Base-by-base conservation (phyloP, 345 rosid species). In the Populus alba region DNA sequence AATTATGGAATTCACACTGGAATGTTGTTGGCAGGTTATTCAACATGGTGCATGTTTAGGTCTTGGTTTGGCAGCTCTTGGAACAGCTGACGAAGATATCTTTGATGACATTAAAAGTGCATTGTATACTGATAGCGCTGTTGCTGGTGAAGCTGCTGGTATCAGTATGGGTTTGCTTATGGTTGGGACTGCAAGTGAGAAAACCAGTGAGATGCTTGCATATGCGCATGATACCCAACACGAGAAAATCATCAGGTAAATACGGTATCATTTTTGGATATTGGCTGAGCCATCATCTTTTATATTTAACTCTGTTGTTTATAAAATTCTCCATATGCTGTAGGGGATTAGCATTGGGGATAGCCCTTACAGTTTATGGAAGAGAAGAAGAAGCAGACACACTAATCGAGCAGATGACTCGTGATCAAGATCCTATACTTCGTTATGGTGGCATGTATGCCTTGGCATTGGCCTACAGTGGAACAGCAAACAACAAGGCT, bases 381-480 rank as follows among this genome's bases (percentile, higher is more conserved):
- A 91, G 98, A 84, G 99, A 97, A 90, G 99, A 97, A 83, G 99
- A 92, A 78, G 99, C 99, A 45, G 99, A 97, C 81, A 94, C 98
- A 17, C 85, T 97, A 78, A 97, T 97, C 51, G 98, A 97, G 91
- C 98, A 97, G 89, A 92, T 97, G 99, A 91, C 98, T 47, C 88
- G 97, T 27, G 99, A 94, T 68, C 98, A 97, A 75, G 99, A 97
- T 83, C 99, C 98, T 62, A 97, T 97, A 67, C 83, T 97, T 72
- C 98, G 99, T 74, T 94, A 97, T 83, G 99, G 99, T 78, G 98
- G 99, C 57, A 94, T 97, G 98, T 97, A 97, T 68, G 98, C 99
- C 41, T 80, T 97, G 82, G 99, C 98, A 66, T 85, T 97, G 90
- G 98, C 99, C 53, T 97, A 94, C 81, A 87, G 98, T 45, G 99